A percentile compares a stretch with the other conserved stretches of the same genome.
phyloP scores from a whole-genome alignment of 495 filamentous ascomycete genomes.

The Aspergillus carlsbadensis region DNA sequence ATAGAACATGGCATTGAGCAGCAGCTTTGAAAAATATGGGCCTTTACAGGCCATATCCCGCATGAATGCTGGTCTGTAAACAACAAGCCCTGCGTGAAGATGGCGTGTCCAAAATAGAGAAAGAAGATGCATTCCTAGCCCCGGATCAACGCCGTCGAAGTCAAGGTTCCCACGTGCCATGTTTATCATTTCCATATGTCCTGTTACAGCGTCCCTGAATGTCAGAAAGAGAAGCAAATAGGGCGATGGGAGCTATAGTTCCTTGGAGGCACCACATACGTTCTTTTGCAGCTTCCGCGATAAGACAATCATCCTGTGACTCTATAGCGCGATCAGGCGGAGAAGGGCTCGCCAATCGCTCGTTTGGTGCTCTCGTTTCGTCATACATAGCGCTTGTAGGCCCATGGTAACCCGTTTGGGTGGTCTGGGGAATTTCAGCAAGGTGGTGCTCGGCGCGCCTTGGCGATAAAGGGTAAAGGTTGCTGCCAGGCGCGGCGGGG shows the following conservation, averaged over 20 bases:
- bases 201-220: slow-evolving; percentile 12
- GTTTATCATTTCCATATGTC: slow-evolving; percentile 31
- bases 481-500: too few species aligned
- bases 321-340: slow-evolving; percentile 13
- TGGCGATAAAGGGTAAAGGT: too few species aligned
- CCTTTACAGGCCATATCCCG: slow-evolving; percentile 38
- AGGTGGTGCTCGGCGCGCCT: too few species aligned
- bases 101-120: slow-evolving; percentile 42
- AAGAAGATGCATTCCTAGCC: slow-evolving; percentile 41
- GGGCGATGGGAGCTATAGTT: too few species aligned
- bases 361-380: slow-evolving; percentile 1
- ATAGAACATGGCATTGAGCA: slow-evolving; percentile 49
- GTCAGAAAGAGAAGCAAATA: too few species aligned
- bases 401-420: slow-evolving; percentile 28
- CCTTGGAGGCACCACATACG: slow-evolving; percentile 14
- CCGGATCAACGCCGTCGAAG: slow-evolving; percentile 42
- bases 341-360: not conserved
- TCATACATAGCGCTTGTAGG: slow-evolving; percentile 34
- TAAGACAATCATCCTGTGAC: slow-evolving; percentile 11
- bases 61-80: slow-evolving; percentile 38
- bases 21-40: slow-evolving; percentile 45
- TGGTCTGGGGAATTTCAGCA: too few species aligned
- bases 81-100: slow-evolving; percentile 31
- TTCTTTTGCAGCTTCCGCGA: slow-evolving; percentile 31
- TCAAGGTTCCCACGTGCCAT: slow-evolving; percentile 30